Base-by-base conservation (phyloP, 2,329 filamentous ascomycete species). In the Neonectria hederae region DNA sequence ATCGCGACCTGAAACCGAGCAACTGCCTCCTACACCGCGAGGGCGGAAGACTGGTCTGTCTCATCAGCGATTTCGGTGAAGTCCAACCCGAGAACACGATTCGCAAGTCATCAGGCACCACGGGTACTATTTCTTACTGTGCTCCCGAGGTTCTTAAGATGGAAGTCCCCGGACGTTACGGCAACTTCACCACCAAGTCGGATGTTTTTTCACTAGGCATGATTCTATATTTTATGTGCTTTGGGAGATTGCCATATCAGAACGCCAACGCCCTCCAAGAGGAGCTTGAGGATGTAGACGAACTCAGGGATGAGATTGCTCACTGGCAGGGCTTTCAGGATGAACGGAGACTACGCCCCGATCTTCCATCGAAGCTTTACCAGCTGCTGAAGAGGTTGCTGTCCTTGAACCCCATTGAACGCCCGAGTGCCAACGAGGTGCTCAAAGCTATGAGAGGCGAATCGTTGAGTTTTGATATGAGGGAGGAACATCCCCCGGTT, bases 151-250 rank as follows among this genome's bases (percentile, higher is more conserved):
- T 99, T 0, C 82, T 99, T 30, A 89, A 87, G 54, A 86, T 87
- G 69, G 90, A 89, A 0, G 84, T 83, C 0, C 84, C 84, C 28
- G 95, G 95, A 0, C 86, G 86, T 1, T 95, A 92, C 72, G 94
- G 92, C 8, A 97, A 98, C 75, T 99, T 99, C 74, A 97, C 94
- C 0, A 94, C 93, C 26, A 99, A 98, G 76, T 97, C 94, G 0
- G 96, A 99, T 75, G 92, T 99, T n/a, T 99, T 99, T 78, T 97
- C 94, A 1, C 83, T 99, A 0, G 96, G 96, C 53, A 97, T 99
- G 95, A 98, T 98, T 60, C 85, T 99, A 4, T 97, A 98, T 78
- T 99, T 99, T 75, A 91, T 99, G 85, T 99, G 96, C 77, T 99
- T 99, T 76, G 93, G 91, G 1, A 87, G 90, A 51, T 84, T 99